Evolutionary conservation across 2,329 filamentous ascomycete species (phyloP).

Genomic region (Calonectria pseudoreteaudii): DNA sequence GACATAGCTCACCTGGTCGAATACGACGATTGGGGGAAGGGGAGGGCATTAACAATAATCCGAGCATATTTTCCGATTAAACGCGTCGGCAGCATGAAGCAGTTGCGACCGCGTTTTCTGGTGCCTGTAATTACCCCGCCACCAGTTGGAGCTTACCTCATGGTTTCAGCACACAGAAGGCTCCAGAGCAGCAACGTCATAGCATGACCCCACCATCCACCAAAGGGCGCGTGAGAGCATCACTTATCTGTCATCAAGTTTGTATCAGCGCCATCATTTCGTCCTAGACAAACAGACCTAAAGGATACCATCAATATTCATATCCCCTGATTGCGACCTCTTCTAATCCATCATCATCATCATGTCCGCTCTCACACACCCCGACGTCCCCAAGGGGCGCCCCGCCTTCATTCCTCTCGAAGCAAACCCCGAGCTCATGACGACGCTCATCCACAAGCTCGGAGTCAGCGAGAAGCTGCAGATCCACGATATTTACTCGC

Average conservation of each 20-base stretch:
- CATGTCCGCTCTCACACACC: constrained; percentile 52
- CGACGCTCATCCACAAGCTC: constrained; percentile 81
- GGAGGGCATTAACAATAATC: background rate
- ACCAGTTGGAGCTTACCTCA: background rate
- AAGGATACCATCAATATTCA: background rate
- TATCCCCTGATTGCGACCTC: background rate
- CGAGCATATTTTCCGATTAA: background rate
- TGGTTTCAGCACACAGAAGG: background rate
- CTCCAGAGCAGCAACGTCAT: constrained; percentile 24
- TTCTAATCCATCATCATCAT: background rate
- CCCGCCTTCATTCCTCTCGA: constrained; percentile 71
- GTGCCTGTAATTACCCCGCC: background rate
- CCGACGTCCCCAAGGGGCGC: constrained; percentile 52
- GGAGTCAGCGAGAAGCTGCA: constrained; percentile 82
- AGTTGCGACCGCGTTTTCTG: background rate
- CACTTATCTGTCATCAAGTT: background rate
- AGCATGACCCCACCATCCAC: constrained; percentile 13
- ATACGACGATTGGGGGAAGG: background rate
- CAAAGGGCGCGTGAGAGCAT: constrained; percentile 5
- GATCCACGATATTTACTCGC: constrained; percentile 92
- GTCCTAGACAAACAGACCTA: background rate
- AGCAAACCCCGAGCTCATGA: constrained; percentile 91
- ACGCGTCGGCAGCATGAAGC: background rate
- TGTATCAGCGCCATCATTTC: background rate
- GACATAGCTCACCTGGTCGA: background rate